phyloP scores from a whole-genome alignment of 805 yeast genomes.

The Metschnikowia aberdeeniae region DNA sequence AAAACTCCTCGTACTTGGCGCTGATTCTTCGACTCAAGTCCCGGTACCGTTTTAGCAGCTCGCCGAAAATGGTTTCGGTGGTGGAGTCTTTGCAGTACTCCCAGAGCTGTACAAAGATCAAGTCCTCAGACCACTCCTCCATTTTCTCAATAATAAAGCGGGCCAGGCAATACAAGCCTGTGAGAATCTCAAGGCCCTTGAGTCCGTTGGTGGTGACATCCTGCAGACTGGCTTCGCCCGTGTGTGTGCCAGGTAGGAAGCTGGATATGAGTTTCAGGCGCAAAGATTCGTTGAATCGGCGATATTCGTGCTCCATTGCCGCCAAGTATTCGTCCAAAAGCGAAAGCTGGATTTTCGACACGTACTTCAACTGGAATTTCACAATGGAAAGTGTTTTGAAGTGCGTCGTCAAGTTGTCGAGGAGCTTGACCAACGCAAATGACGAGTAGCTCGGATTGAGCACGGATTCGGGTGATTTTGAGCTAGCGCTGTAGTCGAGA shows the following conservation, averaged over 20 bases:
- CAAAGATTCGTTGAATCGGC: slow-evolving; percentile 39
- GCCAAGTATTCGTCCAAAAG: slow-evolving; percentile 50
- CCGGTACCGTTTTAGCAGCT: slow-evolving; percentile 22
- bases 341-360: slow-evolving; percentile 54
- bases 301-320: slow-evolving; percentile 28
- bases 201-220: slow-evolving; percentile 77
- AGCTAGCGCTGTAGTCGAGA: slow-evolving; percentile 38
- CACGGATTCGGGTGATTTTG: slow-evolving; percentile 9
- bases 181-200: slow-evolving; percentile 26
- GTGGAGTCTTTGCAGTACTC: slow-evolving; percentile 24
- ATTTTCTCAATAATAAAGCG: slow-evolving; percentile 26
- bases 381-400: slow-evolving; percentile 48
- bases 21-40: slow-evolving; percentile 18
- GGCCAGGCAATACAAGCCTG: slow-evolving; percentile 34
- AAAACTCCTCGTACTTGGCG: slow-evolving; percentile 27
- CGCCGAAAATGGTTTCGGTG: slow-evolving; percentile 28
- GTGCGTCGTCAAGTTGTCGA: slow-evolving; percentile 54
- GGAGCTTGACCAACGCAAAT: slow-evolving; percentile 49
- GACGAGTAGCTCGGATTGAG: slow-evolving; percentile 60
- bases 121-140: slow-evolving; percentile 37
- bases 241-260: slow-evolving; percentile 29
- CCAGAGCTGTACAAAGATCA: slow-evolving; percentile 41
- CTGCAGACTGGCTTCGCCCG: slow-evolving; percentile 54
- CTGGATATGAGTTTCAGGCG: slow-evolving; percentile 30
- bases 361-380: slow-evolving; percentile 49